Evolutionary conservation across 2,329 filamentous ascomycete genomes (phyloP).

Genomic region (Scedosporium aurantiacum): DNA sequence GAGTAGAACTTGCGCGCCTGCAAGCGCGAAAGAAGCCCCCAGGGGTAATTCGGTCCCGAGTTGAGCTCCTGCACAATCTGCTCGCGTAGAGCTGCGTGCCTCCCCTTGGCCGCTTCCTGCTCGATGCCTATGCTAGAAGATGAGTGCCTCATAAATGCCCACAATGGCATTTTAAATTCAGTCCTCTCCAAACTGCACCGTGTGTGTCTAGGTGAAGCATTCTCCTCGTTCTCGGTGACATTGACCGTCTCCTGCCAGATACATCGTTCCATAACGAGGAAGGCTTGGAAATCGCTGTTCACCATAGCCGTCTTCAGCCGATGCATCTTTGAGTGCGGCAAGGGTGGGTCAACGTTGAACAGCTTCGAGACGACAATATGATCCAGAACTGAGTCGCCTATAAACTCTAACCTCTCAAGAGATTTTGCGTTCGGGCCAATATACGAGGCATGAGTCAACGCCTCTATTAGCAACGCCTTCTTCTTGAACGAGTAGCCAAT

Average conservation of each 20-base stretch:
- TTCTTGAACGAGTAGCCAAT: constrained; percentile 63
- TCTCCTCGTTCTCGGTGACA: constrained; percentile 9
- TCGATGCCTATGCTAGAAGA: constrained; percentile 34
- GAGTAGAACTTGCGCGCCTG: constrained; percentile 67
- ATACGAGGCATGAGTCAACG: constrained; percentile 65
- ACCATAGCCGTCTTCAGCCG: constrained; percentile 63
- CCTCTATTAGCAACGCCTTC: constrained; percentile 60
- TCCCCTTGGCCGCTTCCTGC: constrained; percentile 30
- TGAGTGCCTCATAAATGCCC: constrained; percentile 57
- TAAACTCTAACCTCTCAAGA: constrained; percentile 71
- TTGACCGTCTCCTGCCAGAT: constrained; percentile 13
- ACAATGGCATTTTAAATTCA: constrained; percentile 37
- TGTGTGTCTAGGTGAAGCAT: too few relatives aligned
- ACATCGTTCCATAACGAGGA: constrained; percentile 52
- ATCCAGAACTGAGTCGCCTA: constrained; percentile 81
- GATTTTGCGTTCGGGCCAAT: constrained; percentile 29
- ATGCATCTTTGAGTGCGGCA: constrained; percentile 56
- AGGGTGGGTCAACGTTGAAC: constrained; percentile 31
- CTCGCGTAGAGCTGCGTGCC: constrained; percentile 36
- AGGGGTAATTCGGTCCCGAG: constrained; percentile 54
- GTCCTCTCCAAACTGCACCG: constrained; percentile 6
- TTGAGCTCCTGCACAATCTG: constrained; percentile 40
- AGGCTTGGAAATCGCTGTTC: constrained; percentile 72
- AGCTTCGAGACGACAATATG: constrained; percentile 58
- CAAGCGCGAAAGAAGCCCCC: constrained; percentile 57